Base-by-base conservation (phyloP, 164 flowering plant species). In the Magnolia kwangsiensis region DNA sequence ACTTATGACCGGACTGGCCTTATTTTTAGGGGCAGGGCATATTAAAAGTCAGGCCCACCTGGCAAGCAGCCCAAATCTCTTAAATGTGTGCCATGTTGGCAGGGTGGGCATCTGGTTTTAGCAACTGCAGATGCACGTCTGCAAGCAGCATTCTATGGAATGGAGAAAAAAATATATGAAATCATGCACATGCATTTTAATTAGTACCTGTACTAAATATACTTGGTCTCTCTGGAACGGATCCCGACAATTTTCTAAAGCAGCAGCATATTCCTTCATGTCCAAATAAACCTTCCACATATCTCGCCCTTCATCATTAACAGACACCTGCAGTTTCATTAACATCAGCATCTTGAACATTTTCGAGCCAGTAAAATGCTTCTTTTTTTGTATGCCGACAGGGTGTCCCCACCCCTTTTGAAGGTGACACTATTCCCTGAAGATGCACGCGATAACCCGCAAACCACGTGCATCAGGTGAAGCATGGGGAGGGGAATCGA, bases 201-300 rank as follows among this genome's bases (percentile, higher is more conserved):
- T 14, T 13, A 50, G 13, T 27, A 94, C 99, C 98, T 96, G 99
- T 73, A 87, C 87, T 72, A 93, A 75, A 84, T 94, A 92, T 45
- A 96, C 98, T 90, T 92, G 98, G 80, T 96, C 99, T 78, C 95
- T 88, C 79, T 96, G 98, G 77, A 91, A 87, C 73, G 93, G 89
- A 77, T 93, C 94, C 70, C 95, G 93, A 75, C 98, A 96, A 81
- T 89, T 87, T 63, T 90, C 94, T 77, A 96, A 86, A 80, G 99
- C 92, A 63, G 90, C 86, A 84, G 98, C 89, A 84, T 89, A 96
- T 66, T 87, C 96, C 79, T 92, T 90, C 92, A 94, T 85, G 84
- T 96, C 91, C 79, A 96, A 86, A 80, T 94, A 91, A 20, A 96
- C 98, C 80, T 90, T 90, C 99, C 99, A 96, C 99, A 96, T 96